A percentile compares a stretch with the other conserved stretches of the same genome.
These are phyloP conservation scores for Hypoxylon sp. DNA, from an alignment of 2,329 filamentous ascomycete species.

Conservation along the genomic window DNA sequence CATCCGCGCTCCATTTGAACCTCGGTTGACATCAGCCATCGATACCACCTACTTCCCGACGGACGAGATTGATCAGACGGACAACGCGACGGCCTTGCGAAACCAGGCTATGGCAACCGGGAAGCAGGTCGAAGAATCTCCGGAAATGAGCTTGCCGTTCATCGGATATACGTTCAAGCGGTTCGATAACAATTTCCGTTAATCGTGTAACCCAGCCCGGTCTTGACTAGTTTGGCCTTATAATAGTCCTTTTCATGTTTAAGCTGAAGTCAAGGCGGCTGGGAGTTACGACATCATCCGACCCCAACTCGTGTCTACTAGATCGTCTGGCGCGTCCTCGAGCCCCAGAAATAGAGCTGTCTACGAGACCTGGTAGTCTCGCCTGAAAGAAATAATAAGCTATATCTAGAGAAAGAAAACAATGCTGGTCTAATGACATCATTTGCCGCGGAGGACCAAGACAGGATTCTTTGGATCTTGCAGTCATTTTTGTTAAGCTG, in stretches of 20 bases:
- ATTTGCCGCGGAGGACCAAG: constrained; percentile 14
- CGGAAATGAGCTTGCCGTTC: constrained; percentile 96
- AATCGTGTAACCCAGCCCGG: constrained; percentile 48
- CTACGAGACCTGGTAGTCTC: constrained; percentile 40
- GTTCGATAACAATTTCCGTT: constrained; percentile 82
- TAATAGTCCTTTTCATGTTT: background rate
- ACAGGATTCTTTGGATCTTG: constrained; percentile 36
- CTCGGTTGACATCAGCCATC: constrained; percentile 90
- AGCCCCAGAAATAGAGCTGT: constrained; percentile 16
- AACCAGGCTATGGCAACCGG: constrained; percentile 83
- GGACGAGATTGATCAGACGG: constrained; percentile 97
- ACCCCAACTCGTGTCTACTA: constrained; percentile 10
- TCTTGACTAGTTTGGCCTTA: constrained; percentile 8
- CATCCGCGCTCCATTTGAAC: constrained; percentile 96
- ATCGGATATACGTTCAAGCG: constrained; percentile 99
- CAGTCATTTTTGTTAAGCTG: constrained; percentile 17
- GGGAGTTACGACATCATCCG: constrained; percentile 16
- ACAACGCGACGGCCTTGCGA: constrained; percentile 88
- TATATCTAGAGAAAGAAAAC: constrained; percentile 28
- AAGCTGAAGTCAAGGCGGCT: background rate
- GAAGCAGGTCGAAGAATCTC: constrained; percentile 79
- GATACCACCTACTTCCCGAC: constrained; percentile 99
- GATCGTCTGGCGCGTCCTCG: constrained; percentile 15
- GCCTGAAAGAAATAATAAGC: constrained; percentile 17
- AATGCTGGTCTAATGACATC: constrained; percentile 32